Evolutionary conservation across 2,329 filamentous ascomycete genomes (phyloP).

Genomic region (Penicillium sp.): DNA sequence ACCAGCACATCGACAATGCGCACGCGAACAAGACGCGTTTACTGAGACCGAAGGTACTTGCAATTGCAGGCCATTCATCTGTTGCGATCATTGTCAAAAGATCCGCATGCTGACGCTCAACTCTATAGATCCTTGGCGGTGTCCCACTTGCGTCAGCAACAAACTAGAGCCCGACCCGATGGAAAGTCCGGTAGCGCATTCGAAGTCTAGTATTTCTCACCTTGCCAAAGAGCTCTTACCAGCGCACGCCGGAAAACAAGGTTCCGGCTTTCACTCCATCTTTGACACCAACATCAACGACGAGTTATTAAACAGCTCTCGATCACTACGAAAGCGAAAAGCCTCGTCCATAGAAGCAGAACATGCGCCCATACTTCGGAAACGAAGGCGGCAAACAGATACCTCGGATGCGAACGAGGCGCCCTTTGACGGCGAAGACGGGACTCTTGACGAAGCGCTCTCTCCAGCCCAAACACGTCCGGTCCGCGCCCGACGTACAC

Average conservation of each 20-base stretch:
- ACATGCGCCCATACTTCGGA: conserved; percentile 50
- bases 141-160: conserved; percentile 54
- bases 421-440: conserved; percentile 20
- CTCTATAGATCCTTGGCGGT: conserved; percentile 62
- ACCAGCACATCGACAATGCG: conserved; percentile 92
- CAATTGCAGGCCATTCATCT: background rate
- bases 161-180: conserved; percentile 35
- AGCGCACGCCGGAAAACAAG: conserved; percentile 61
- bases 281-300: conserved; percentile 71
- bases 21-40: conserved; percentile 66
- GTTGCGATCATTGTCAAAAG: background rate
- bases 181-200: conserved; percentile 29
- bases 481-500: conserved; percentile 58
- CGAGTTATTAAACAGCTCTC: conserved; percentile 71
- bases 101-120: conserved; percentile 31
- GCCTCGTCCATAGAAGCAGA: conserved; percentile 65
- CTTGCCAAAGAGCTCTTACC: conserved; percentile 70
- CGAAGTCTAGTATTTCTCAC: conserved; percentile 62
- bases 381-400: conserved; percentile 37
- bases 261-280: conserved; percentile 70
- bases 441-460: conserved; percentile 4
- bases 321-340: conserved; percentile 79
- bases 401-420: conserved; percentile 21
- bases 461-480: conserved; percentile 51
- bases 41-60: conserved; percentile 60